Base-by-base conservation (phyloP, 1,139 yeast species). In the Spathaspora sp. region DNA sequence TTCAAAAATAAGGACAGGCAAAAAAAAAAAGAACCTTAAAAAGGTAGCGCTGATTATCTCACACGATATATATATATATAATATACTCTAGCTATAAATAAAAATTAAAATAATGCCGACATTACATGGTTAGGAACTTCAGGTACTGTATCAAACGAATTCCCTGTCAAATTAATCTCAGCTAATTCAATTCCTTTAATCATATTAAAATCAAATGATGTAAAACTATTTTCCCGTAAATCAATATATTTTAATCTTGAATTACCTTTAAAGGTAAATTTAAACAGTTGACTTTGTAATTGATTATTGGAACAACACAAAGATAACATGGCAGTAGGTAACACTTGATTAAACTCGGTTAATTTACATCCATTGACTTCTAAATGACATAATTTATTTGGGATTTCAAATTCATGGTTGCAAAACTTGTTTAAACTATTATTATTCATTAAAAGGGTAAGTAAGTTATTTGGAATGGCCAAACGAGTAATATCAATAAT, bases 61-160 rank as follows among this genome's bases (percentile, higher is more conserved):
- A 31, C 36, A 31, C 36, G 36, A 31, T 31, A 29, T 15, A 31
- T 6, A 15, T 8, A 15, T 7, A 6, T 15, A 13, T 31, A 31
- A 15, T 29, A 29, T n/a, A 13, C 6, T 31, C n/a, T 15, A 15
- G n/a, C 15, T n/a, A 29, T 29, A 29, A 20, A 20, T 7, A 20
- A 7, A 31, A 15, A 34, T 24, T n/a, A n/a, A 36, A 37, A 42
- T 15, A 37, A 36, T 10, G 24, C 40, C 4, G 31, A 23, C 11
- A 50, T 41, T 11, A 51, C 49, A 39, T 46, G 46, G 17, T 44
- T 46, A 11, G 55, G 55, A 23, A 43, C 24, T 11, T 39, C 33
- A 7, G 56, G 60, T 31, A 58, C 49, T 20, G 49, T 56, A 37
- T 56, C 58, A 51, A 54, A 55, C 57, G 55, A 45, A 39, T 51